Evolutionary conservation across 2,329 filamentous ascomycete species (phyloP), one percentile per base, ranked within the genome.

Genomic region (Aureobasidium vineae): DNA sequence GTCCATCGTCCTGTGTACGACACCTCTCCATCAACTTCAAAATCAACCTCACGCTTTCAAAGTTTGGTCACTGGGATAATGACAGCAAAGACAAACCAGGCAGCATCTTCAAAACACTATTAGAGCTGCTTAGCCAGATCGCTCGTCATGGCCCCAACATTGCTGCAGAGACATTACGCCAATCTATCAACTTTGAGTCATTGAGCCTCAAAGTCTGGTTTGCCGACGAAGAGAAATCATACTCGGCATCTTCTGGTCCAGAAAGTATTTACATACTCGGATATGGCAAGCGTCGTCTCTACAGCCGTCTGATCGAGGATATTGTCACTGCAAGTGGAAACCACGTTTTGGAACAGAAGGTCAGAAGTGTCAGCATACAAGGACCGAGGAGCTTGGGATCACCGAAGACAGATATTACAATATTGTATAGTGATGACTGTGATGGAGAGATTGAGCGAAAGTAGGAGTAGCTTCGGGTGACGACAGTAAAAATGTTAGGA

Each of bases 221-320:
- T 33, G 19, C 16, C 10, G 59, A 63, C 10, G 59, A 63, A 41
- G 59, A 63, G 8, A 63, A 52, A 13, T 36, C 59, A 41, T 40
- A 50, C 19, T 11, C 52, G 7, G 31, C 40, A 8, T 8, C 59
- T 8, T 50, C 59, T 40, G 59, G 59, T 15, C 59, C 59, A 3
- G 59, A 52, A 41, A 50, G 59, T 6, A 28, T 63, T 8, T 63
- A 63, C 45, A 63, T 63, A 15, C 45, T 63, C 1, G 59, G 31
- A 28, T 63, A 52, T 38, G 59, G 59, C 31, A 63, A 63, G 57
- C 57, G 57, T 26, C 57, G 57, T 10, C 23, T 61, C 15, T 61
- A 36, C 26, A 38, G 15, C 6, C 26, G 19, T 7, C 8, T 61
- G 28, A 49, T 61, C 2, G 43, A 49, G 40, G 43, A 61, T 47